Base-by-base conservation (phyloP, 2,329 filamentous ascomycete genomes). In the Amauroascus verrucosus region DNA sequence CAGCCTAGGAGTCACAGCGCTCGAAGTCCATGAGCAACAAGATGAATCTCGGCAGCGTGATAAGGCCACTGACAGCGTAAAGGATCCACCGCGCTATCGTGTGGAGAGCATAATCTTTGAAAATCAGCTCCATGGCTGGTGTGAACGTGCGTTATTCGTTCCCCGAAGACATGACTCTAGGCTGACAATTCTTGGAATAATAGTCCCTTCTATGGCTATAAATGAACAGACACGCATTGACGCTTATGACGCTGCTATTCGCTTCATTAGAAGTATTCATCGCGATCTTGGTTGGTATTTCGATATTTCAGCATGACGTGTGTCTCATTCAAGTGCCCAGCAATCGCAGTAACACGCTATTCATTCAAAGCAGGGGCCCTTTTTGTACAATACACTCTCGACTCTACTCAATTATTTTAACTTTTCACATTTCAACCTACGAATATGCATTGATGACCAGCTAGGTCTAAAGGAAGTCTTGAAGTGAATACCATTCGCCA, bases 51-150 rank as follows among this genome's bases (percentile, higher is more conserved):
- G 26, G 5, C 4, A 30, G 9, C 13, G 32, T 13, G 32, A 3
- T 35, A 6, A 3, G 32, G 32, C 32, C 3, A 13, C 6, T 11
- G 13, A 35, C 32, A 13, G 32, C 7, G 3, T 13, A 14, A 35
- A 35, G 4, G 13, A 18, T 18, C 16, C 16, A 5, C 9, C 35
- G 16, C 18, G 5, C 35, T 56, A 58, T 37, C 41, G 56, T 35
- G 50, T 65, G 16, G 61, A 67, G 46, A 57, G 54, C 18, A 55
- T 58, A 48, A 54, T 66, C 40, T 59, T 63, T 49, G 62, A 66
- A 46, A 57, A 58, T 5, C 61, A 48, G 32, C 58, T 65, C 46
- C 67, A 67, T 60, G 66, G 65, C n/a, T 69, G 65, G 60, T 41
- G 65, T 16, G 60, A 60, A 48, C 40, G 58, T 61, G 51, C 38